A percentile compares a stretch with the other conserved stretches of the same genome.
These are phyloP conservation scores for Aspergillus brasiliensis DNA, from an alignment of 2,329 filamentous ascomycete species.

Conservation along the genomic window DNA sequence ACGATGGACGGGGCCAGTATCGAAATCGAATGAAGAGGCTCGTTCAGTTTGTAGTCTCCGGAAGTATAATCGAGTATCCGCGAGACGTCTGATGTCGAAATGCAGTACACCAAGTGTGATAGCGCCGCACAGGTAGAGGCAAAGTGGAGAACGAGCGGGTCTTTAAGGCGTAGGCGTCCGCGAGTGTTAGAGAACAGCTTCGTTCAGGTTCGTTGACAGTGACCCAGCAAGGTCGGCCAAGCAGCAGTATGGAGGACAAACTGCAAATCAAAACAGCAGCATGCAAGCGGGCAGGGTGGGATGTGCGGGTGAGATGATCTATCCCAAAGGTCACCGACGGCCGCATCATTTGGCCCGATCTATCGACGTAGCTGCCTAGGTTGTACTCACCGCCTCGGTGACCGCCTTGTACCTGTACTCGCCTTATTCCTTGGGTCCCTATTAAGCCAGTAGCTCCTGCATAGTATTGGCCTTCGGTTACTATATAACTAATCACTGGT, in stretches of 20 bases:
- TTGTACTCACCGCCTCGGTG: slow-evolving; percentile 9
- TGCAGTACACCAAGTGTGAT: background rate
- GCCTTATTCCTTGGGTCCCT: too few relatives aligned
- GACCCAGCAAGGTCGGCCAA: background rate
- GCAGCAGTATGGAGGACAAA: background rate
- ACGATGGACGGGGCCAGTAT: background rate
- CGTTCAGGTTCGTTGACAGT: background rate
- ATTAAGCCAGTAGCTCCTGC: too few relatives aligned
- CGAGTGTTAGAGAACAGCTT: background rate
- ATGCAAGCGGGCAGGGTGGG: background rate
- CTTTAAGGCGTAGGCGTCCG: background rate
- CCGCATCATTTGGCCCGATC: slow-evolving; percentile 6
- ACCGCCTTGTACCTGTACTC: slow-evolving; percentile 3
- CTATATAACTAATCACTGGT: too few relatives aligned
- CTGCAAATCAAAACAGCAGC: background rate
- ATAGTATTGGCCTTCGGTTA: too few relatives aligned
- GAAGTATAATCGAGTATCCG: background rate
- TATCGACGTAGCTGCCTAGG: slow-evolving; percentile 2
- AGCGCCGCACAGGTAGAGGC: background rate
- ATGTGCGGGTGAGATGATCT: slow-evolving; percentile 5
- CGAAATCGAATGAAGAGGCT: background rate
- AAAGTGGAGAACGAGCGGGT: slow-evolving; percentile 1
- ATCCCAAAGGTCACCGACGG: background rate
- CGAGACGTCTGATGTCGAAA: background rate
- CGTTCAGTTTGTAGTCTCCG: background rate